phyloP scores from a whole-genome alignment of 208 protist species.

The Trypanosoma brucei region DNA sequence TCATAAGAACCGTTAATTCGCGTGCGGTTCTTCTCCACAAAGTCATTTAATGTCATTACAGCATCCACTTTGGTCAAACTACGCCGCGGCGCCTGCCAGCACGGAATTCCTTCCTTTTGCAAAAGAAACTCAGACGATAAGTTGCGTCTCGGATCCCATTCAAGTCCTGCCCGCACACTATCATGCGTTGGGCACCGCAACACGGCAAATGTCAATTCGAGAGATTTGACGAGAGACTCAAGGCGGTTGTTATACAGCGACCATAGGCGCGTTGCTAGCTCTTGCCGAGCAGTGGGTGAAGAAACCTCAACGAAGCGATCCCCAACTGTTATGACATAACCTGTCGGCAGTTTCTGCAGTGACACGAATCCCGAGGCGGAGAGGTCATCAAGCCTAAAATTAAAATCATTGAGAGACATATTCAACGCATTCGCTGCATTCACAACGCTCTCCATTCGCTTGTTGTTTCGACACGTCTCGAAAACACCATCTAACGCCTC shows the following conservation, averaged over 20 bases:
- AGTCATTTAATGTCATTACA: slow-evolving; percentile 72
- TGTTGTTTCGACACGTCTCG: slow-evolving; percentile 36
- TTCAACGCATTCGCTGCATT: slow-evolving; percentile 49
- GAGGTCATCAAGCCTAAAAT: slow-evolving; percentile 62
- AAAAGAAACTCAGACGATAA: neutral
- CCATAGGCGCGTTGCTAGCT: slow-evolving; percentile 1
- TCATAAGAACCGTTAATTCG: slow-evolving; percentile 65
- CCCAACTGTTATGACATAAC: slow-evolving; percentile 23
- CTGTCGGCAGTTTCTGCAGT: slow-evolving; percentile 15
- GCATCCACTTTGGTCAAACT: slow-evolving; percentile 46
- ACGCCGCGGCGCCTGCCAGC: slow-evolving; percentile 49
- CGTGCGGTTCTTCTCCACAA: slow-evolving; percentile 77
- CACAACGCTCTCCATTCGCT: slow-evolving; percentile 43
- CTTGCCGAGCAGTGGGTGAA: slow-evolving; percentile 21
- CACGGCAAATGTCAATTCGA: slow-evolving; percentile 51
- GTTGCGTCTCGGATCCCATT: slow-evolving; percentile 5
- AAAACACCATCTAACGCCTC: slow-evolving; percentile 54
- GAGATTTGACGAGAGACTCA: slow-evolving; percentile 26
- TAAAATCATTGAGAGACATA: slow-evolving; percentile 53
- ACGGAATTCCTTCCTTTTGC: neutral
- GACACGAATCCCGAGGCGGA: slow-evolving; percentile 27
- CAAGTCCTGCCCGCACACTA: slow-evolving; percentile 28
- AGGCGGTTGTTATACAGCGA: slow-evolving; percentile 27
- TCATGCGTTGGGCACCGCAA: slow-evolving; percentile 51
- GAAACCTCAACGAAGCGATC: slow-evolving; percentile 30